These are phyloP conservation scores for Lepiota subincarnata DNA, from an alignment of 768 basidiomycete genomes.

Conservation along the genomic window DNA sequence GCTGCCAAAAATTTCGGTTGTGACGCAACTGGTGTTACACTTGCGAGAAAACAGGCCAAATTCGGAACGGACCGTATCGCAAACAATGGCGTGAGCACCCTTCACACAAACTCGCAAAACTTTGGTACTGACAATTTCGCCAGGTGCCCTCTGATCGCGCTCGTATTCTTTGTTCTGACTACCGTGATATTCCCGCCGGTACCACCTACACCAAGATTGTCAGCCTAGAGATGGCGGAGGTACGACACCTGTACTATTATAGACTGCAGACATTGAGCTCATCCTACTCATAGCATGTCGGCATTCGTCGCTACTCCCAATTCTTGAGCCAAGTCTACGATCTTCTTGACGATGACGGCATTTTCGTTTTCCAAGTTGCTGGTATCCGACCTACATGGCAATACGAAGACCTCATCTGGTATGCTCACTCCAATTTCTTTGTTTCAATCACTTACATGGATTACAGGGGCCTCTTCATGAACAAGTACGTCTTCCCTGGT, in stretches of 20 bases:
- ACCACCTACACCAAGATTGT: slow-evolving; percentile 91
- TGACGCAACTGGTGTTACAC: slow-evolving; percentile 93
- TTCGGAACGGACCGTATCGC: slow-evolving; percentile 89
- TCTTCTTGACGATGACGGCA: slow-evolving; percentile 89
- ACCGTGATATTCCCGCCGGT: slow-evolving; percentile 81
- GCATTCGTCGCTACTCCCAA: slow-evolving; percentile 83
- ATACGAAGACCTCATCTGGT: slow-evolving; percentile 97
- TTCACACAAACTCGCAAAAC: background rate
- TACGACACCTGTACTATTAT: slow-evolving; percentile 22
- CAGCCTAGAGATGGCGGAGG: slow-evolving; percentile 97
- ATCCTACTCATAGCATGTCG: slow-evolving; percentile 66
- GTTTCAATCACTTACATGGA: background rate
- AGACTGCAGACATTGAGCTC: background rate
- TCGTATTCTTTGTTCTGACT: slow-evolving; percentile 90
- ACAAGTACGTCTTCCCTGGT: slow-evolving; percentile 98
- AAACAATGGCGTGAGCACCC: slow-evolving; percentile 58
- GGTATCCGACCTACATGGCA: slow-evolving; percentile 96
- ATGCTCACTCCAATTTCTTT: slow-evolving; percentile 12
- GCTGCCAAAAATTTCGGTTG: slow-evolving; percentile 98
- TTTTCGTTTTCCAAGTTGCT: slow-evolving; percentile 96
- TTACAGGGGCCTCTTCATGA: slow-evolving; percentile 89
- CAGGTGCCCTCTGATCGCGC: slow-evolving; percentile 62
- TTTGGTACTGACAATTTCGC: background rate
- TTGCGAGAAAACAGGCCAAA: slow-evolving; percentile 84
- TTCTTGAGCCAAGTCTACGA: slow-evolving; percentile 93